phyloP scores from a whole-genome alignment of 2,329 filamentous ascomycete genomes.

The Neonectria ditissima region DNA sequence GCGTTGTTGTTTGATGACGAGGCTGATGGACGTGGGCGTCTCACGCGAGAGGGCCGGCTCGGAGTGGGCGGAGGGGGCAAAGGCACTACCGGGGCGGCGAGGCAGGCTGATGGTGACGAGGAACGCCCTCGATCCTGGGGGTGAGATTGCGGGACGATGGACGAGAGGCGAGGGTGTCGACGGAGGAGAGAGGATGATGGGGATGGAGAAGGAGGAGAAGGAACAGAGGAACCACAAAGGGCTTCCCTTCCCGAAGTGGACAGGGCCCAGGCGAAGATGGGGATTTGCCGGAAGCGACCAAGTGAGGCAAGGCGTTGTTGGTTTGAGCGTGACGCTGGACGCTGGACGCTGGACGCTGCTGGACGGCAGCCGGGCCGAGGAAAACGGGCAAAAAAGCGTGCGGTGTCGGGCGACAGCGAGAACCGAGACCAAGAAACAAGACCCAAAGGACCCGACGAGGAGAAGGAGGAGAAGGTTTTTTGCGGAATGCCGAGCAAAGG shows the following conservation, averaged over 20 bases:
- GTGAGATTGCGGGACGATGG: background rate
- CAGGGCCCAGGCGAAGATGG: conserved; percentile 13
- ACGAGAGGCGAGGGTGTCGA: conserved; percentile 14
- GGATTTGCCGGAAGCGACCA: conserved; percentile 13
- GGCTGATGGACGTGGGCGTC: conserved; percentile 3
- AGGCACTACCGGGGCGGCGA: conserved; percentile 14
- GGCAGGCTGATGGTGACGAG: conserved; percentile 24
- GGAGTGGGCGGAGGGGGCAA: conserved; percentile 11
- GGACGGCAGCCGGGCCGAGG: conserved; percentile 27
- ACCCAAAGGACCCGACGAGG: background rate
- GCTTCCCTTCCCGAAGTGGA: conserved; percentile 4
- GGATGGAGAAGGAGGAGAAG: background rate
- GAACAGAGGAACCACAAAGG: conserved; percentile 7
- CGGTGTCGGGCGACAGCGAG: background rate
- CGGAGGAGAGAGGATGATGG: conserved; percentile 4
- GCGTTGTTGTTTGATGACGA: conserved; percentile 1
- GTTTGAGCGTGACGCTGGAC: conserved; percentile 19
- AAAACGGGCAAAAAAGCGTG: conserved; percentile 7
- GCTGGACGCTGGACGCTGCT: too few species aligned
- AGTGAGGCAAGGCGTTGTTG: conserved; percentile 19
- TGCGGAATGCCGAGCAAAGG: background rate
- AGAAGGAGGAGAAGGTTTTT: background rate
- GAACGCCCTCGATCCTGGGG: conserved; percentile 9
- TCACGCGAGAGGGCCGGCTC: conserved; percentile 14
- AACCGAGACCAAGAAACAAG: background rate